These are phyloP conservation scores for Penicillium maclennaniae DNA, from an alignment of 495 filamentous ascomycete genomes.

Conservation along the genomic window DNA sequence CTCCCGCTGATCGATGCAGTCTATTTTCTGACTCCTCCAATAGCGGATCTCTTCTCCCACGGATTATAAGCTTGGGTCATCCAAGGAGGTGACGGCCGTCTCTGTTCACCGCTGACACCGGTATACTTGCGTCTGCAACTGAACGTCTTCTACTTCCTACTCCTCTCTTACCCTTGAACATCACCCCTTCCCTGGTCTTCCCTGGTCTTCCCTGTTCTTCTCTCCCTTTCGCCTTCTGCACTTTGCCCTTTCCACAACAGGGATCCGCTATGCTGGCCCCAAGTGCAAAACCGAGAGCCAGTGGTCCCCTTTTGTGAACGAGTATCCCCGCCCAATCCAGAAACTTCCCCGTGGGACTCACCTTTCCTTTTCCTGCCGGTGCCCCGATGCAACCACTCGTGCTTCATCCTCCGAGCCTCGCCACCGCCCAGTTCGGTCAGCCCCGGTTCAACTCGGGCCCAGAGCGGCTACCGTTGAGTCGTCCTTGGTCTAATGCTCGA, in stretches of 20 bases:
- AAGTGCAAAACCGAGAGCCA: constrained; percentile 18
- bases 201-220: background rate
- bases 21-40: constrained; percentile 48
- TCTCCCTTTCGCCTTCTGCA: background rate
- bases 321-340: constrained; percentile 7
- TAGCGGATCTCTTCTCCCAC: constrained; percentile 30
- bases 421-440: constrained; percentile 40
- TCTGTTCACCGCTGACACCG: constrained; percentile 12
- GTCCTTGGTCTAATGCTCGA: constrained; percentile 65
- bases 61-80: constrained; percentile 40
- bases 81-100: constrained; percentile 10
- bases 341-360: constrained; percentile 12
- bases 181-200: background rate
- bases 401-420: constrained; percentile 44
- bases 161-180: background rate
- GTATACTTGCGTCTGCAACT: background rate
- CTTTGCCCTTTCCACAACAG: background rate
- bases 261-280: constrained; percentile 32
- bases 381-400: constrained; percentile 49
- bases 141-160: background rate
- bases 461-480: constrained; percentile 65
- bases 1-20: constrained; percentile 40
- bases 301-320: constrained; percentile 28
- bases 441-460: constrained; percentile 49
- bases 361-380: constrained; percentile 9